Evolutionary conservation across 179 eudicot species (phyloP), one percentile per base, ranked within the genome.

Genomic region (Beta macrorhiza): DNA sequence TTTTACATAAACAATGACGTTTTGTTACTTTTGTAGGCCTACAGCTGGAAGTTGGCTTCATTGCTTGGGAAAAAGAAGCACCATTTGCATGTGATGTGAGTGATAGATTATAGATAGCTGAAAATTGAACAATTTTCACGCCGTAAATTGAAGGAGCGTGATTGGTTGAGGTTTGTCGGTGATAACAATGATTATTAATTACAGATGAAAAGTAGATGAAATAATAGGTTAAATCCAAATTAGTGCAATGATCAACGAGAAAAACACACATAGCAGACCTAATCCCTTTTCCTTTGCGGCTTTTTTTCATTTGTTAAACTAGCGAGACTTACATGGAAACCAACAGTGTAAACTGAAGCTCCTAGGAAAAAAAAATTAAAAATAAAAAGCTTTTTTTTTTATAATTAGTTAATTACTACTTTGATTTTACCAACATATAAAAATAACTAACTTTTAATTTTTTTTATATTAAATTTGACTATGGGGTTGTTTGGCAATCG

Each of bases 131-230:
- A n/a, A 11, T 37, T 67, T 69, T 8, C 57, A 71, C 74, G 76
- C 61, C 61, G 42, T 20, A 76, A 63, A 45, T 63, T 1, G 79
- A 49, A 63, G 29, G 70, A 76, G 58, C 49, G 5, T 74, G 55
- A 37, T 79, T 59, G 59, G 20, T 71, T 71, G 76, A 70, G 25
- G 49, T 70, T 67, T 47, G 10, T 49, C 32, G 42, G 65, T 64
- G 29, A 9, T 65, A 3, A 77, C 53, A 62, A 52, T 72, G 7
- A 72, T 20, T 52, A 16, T 56, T 37, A 58, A 25, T 25, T 25
- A 25, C 73, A 77, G 47, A 25, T 51, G n/a, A 25, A 51, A 77
- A 77, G 80, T 77, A 77, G 65, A 59, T 22, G 58, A 49, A 29
- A 51, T 65, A 77, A 65, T 77, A 65, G 71, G 79, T 77, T 77